phyloP scores from a whole-genome alignment of 2,329 filamentous ascomycete genomes.

The Coniochaeta prunicola region DNA sequence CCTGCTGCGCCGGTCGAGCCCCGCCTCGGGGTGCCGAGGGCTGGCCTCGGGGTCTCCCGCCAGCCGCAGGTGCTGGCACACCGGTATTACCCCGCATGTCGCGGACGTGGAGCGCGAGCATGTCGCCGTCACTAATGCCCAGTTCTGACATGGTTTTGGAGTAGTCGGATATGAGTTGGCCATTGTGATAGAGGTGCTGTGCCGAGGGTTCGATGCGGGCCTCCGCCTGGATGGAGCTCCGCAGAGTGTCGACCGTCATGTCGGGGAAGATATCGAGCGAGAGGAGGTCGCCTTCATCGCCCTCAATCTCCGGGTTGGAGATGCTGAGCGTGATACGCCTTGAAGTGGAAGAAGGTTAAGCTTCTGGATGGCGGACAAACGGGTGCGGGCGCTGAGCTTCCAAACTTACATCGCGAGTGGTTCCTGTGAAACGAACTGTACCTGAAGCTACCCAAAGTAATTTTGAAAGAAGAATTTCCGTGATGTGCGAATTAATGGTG shows the following conservation, averaged over 20 bases:
- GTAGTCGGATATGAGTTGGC: constrained; percentile 69
- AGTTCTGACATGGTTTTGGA: constrained; percentile 74
- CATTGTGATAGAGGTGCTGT: constrained; percentile 88
- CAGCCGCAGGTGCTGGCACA: constrained; percentile 19
- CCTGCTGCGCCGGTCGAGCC: constrained; percentile 38
- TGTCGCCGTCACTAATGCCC: constrained; percentile 78
- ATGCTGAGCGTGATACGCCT: constrained; percentile 89
- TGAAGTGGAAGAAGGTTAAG: neutral
- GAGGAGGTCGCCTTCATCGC: constrained; percentile 64
- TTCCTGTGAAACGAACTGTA: neutral
- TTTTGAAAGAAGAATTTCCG: neutral
- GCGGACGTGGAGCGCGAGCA: constrained; percentile 80
- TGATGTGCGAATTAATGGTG: neutral
- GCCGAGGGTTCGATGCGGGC: constrained; percentile 62
- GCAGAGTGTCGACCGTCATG: constrained; percentile 78
- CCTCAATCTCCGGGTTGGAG: constrained; percentile 60
- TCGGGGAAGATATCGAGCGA: constrained; percentile 75
- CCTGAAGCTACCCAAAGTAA: neutral
- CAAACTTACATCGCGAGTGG: neutral
- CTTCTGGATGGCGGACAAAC: neutral
- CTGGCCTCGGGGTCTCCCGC: neutral
- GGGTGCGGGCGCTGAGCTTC: neutral
- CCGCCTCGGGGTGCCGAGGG: constrained; percentile 6
- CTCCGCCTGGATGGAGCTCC: constrained; percentile 82
- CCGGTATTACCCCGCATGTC: constrained; percentile 45